Percentiles rank a stretch among this genome's conserved stretches.
These are phyloP conservation scores for Trichoderma breve DNA, from an alignment of 2,329 filamentous ascomycete genomes.

Conservation along the genomic window DNA sequence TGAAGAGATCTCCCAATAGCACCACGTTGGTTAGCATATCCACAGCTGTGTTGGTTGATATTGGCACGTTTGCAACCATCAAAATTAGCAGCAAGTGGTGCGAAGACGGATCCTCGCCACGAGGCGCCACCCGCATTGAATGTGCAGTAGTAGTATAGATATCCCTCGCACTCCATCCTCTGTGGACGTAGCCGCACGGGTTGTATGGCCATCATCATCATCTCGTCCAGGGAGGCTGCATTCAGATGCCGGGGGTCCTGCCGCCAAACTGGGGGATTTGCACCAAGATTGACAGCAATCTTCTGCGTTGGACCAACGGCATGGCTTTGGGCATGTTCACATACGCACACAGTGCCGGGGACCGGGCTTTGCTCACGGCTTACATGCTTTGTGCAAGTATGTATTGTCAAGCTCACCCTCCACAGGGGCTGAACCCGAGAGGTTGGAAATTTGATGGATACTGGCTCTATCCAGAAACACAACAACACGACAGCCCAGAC, in stretches of 20 bases:
- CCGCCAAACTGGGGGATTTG: neutral
- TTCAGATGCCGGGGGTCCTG: conserved; percentile 8
- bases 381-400: conserved; percentile 5
- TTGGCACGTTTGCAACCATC: neutral
- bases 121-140: conserved; percentile 8
- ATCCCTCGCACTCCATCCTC: neutral
- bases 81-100: neutral
- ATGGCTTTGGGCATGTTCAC: conserved; percentile 3
- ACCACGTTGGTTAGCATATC: neutral
- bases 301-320: conserved; percentile 8
- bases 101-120: conserved; percentile 7
- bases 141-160: neutral
- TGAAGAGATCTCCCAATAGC: conserved; percentile 14
- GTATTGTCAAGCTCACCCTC: neutral
- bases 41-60: neutral
- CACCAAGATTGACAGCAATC: conserved; percentile 13
- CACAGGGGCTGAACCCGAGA: conserved; percentile 8
- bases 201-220: neutral
- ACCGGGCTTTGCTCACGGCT: neutral
- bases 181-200: neutral
- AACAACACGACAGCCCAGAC: neutral
- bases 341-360: conserved; percentile 12
- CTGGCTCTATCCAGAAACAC: neutral
- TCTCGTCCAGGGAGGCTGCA: conserved; percentile 2
- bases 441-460: conserved; percentile 9